Base-by-base conservation (phyloP, 495 filamentous ascomycete genomes). In the Apodospora peruviana region DNA sequence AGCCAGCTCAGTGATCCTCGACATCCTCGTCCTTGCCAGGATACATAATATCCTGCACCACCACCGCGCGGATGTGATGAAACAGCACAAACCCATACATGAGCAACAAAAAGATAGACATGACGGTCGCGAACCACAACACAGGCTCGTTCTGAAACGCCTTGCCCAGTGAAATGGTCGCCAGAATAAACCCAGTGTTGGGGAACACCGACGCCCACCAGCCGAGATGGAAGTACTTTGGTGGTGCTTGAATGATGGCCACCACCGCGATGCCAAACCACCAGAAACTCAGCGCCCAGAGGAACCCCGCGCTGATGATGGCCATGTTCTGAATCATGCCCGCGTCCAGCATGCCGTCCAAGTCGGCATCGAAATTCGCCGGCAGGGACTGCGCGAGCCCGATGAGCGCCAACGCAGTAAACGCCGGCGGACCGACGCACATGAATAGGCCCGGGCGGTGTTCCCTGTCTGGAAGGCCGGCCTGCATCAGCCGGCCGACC, bases 241-340 rank as follows among this genome's bases (percentile, higher is more conserved):
- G 74, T 17, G 72, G 65, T 8, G 70, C 67, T 25, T 62, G 57
- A 16, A 82, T 51, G 4, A 80, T 76, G 0, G 77, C 77, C 23
- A 85, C 56, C 8, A 77, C 54, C 0, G 81, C 80, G 20, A 88
- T 75, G 38, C 69, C 70, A 58, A 88, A 88, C 74, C 87, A 88
- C 84, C 84, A 88, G 37, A 88, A 72, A 27, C 76, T 81, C n/a
- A 88, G 63, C 0, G 78, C 76, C 85, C 85, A 90, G n/a, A 90
- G 68, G 45, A 86, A 86, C 3, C 82, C 77, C 1, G 74, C 83
- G 2, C 70, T 60, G 0, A 76, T 59, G 10, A 83, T 55, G 0
- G 79, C 80, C 44, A 84, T 52, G 3, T 80, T 68, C 22, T 70
- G 62, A 18, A 86, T 58, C 12, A 51, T 40, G 19, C 17, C 29